Conservation (phyloP, 148 eudicot species). For the Persicaria maculosa region DNA sequence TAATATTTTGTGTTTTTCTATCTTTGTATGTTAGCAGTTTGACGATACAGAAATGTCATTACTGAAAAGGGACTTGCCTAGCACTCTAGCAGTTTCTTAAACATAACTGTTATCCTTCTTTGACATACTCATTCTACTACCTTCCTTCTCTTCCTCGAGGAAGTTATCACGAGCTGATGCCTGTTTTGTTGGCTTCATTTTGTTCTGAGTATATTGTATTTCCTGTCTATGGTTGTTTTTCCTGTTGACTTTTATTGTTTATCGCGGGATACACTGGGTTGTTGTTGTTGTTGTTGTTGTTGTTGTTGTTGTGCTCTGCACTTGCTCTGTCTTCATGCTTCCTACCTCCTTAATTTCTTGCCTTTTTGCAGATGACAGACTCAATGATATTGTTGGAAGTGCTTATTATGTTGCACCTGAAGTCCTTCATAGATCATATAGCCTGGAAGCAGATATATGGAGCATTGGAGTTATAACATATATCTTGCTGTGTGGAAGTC, state of each 20-base stretch:
- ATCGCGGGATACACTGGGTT: too few species aligned
- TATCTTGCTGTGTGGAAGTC: conserved; percentile 63
- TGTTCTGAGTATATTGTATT: not conserved
- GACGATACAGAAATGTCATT: not conserved
- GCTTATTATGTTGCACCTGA: conserved; percentile 71
- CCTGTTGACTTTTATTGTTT: not conserved
- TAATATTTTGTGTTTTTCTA: not conserved
- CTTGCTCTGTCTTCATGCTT: not conserved
- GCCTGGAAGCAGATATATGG: conserved; percentile 64
- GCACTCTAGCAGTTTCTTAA: not conserved
- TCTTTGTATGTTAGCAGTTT: not conserved
- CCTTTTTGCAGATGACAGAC: conserved; percentile 48
- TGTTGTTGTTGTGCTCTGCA: not conserved
- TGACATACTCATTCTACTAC: not conserved
- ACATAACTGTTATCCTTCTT: not conserved
- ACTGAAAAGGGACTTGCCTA: not conserved
- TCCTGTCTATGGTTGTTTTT: not conserved
- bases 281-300: not conserved
- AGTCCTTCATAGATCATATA: conserved; percentile 63
- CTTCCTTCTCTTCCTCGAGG: not conserved
- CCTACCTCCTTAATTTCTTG: not conserved
- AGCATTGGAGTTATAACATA: conserved; percentile 60
- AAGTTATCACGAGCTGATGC: not conserved
- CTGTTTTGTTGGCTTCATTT: not conserved
- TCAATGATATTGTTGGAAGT: conserved; percentile 68